phyloP scores from a whole-genome alignment of 2,329 filamentous ascomycete species.

The Coniochaeta sp. region DNA sequence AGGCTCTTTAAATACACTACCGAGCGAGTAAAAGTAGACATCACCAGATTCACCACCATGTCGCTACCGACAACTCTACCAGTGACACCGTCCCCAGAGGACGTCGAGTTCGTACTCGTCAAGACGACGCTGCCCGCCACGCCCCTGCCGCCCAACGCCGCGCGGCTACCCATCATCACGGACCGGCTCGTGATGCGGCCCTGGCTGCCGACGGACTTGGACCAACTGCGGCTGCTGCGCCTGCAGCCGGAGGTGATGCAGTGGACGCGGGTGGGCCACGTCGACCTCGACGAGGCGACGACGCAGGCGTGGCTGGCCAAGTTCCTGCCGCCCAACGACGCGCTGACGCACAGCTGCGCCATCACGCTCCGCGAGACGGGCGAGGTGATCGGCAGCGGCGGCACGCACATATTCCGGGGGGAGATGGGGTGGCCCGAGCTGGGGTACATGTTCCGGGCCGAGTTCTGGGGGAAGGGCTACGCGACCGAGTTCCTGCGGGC shows the following conservation, averaged over 20 bases:
- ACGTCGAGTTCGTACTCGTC: conserved; percentile 27
- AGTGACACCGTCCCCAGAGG: conserved; percentile 5
- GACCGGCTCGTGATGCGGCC: conserved; percentile 49
- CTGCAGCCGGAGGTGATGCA: conserved; percentile 55
- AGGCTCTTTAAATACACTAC: not conserved
- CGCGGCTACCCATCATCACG: conserved; percentile 36
- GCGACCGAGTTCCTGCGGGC: conserved; percentile 48
- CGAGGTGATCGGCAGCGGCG: conserved; percentile 45
- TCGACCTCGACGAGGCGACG: conserved; percentile 35
- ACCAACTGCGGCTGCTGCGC: conserved; percentile 43
- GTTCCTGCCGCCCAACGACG: conserved; percentile 42
- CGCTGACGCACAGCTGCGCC: conserved; percentile 47
- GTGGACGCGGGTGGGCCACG: conserved; percentile 38
- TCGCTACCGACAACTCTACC: not conserved
- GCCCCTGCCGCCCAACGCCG: conserved; percentile 31
- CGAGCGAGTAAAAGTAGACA: not conserved
- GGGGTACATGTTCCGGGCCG: conserved; percentile 48
- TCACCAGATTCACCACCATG: not conserved
- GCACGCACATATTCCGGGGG: conserved; percentile 27
- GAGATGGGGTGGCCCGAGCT: conserved; percentile 49
- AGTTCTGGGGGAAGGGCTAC: conserved; percentile 48
- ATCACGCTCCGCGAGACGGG: conserved; percentile 38
- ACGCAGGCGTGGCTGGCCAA: conserved; percentile 31
- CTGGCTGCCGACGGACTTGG: conserved; percentile 39
- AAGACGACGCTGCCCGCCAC: conserved; percentile 38